phyloP scores from a whole-genome alignment of 768 basidiomycete species.

The Agrocybe pediades region DNA sequence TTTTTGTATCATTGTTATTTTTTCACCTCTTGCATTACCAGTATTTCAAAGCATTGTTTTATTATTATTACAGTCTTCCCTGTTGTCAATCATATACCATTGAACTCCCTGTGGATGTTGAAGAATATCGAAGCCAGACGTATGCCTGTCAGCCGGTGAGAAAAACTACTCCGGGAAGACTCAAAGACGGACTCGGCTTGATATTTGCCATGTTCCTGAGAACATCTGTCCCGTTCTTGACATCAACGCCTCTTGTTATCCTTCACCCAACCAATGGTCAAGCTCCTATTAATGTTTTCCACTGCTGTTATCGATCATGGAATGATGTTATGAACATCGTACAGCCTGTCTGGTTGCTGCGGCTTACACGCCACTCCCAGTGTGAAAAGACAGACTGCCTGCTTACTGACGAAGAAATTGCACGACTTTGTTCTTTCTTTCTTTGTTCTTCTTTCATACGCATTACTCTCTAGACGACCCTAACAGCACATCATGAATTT shows the following conservation, averaged over 20 bases:
- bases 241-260: neutral
- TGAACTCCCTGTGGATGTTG: neutral
- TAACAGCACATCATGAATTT: neutral
- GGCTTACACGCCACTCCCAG: constrained; percentile 9
- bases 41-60: constrained; percentile 18
- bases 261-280: constrained; percentile 3
- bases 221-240: constrained; percentile 14
- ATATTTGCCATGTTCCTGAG: constrained; percentile 15
- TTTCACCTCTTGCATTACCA: constrained; percentile 13
- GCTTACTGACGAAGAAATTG: constrained; percentile 4
- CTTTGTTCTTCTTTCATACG: neutral
- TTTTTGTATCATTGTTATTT: constrained; percentile 22
- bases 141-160: neutral
- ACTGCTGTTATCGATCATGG: constrained; percentile 4
- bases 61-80: constrained; percentile 16
- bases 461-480: neutral
- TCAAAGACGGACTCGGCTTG: constrained; percentile 9
- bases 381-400: neutral
- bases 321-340: constrained; percentile 4
- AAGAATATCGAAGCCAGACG: neutral
- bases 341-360: constrained; percentile 12
- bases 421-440: neutral
- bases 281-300: constrained; percentile 2
- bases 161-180: constrained; percentile 3
- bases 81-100: constrained; percentile 5